phyloP scores from a whole-genome alignment of 495 filamentous ascomycete species.

The Filosporella fistucella region DNA sequence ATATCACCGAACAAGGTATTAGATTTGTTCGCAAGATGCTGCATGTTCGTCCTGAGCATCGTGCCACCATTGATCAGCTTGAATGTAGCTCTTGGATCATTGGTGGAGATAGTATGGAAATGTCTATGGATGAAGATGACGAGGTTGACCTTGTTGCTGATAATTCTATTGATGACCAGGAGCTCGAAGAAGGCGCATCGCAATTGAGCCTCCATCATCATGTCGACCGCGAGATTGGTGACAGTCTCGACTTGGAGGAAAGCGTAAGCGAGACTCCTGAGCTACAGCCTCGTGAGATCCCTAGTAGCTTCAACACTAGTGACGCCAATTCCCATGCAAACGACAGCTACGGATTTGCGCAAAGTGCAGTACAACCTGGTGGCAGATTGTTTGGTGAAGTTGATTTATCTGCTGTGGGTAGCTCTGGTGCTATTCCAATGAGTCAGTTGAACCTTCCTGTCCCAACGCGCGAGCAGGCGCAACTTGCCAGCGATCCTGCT shows the following conservation, averaged over 20 bases:
- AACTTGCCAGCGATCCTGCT: not conserved
- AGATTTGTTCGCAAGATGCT: conserved; percentile 76
- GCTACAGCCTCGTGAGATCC: conserved; percentile 25
- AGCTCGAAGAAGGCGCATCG: conserved; percentile 52
- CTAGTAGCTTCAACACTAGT: conserved; percentile 35
- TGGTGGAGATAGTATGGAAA: conserved; percentile 13
- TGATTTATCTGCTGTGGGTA: conserved; percentile 61
- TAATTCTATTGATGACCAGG: conserved; percentile 30
- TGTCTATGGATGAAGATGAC: conserved; percentile 37
- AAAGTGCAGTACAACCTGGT: conserved; percentile 9
- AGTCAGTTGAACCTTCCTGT: conserved; percentile 42
- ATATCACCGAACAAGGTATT: conserved; percentile 60
- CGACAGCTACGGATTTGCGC: conserved; percentile 35
- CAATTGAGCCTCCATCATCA: conserved; percentile 60
- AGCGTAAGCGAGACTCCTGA: conserved; percentile 18
- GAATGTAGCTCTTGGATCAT: conserved; percentile 21
- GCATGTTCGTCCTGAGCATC: conserved; percentile 60
- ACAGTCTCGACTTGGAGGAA: conserved; percentile 13
- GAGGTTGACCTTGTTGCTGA: conserved; percentile 23
- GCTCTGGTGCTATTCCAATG: conserved; percentile 40
- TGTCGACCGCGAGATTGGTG: conserved; percentile 28
- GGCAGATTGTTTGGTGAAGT: conserved; percentile 76
- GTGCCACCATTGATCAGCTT: conserved; percentile 59
- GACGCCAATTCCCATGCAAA: conserved; percentile 32
- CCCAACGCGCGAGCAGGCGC: conserved; percentile 19